Percentiles rank a stretch among this genome's conserved stretches.
Evolutionary conservation across 192 early-diverging fungal genomes (phyloP).

Genomic region (Backusella westeae): DNA sequence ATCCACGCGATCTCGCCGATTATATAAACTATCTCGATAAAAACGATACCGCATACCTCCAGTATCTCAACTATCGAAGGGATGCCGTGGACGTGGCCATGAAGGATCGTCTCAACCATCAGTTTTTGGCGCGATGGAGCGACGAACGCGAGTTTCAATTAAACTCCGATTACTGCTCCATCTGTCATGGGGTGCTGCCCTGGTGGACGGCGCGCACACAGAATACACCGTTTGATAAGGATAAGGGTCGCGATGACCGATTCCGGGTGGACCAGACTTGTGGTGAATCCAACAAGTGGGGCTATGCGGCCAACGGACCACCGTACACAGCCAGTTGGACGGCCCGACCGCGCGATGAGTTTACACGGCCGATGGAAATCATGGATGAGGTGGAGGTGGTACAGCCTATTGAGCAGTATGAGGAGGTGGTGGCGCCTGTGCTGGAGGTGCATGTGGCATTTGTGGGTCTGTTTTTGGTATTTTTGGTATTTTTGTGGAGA

Average conservation of each 20-base stretch:
- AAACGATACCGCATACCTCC: constrained; percentile 11
- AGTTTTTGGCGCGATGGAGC: constrained; percentile 11
- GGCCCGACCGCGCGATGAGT: not conserved
- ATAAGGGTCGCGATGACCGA: not conserved
- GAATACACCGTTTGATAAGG: not conserved
- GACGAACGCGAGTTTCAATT: not conserved
- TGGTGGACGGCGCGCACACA: not conserved
- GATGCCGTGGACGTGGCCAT: not conserved
- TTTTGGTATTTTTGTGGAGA: not conserved
- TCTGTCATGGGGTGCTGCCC: constrained; percentile 2
- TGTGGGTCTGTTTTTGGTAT: not conserved
- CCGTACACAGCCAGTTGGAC: not conserved
- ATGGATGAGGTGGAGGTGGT: not conserved
- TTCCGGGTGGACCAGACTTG: constrained; percentile 13
- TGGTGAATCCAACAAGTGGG: not conserved
- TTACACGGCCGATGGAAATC: not conserved
- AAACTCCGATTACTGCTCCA: constrained; percentile 6
- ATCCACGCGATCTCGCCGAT: constrained; percentile 16
- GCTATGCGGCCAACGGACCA: not conserved
- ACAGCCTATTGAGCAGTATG: not conserved
- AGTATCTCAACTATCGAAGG: not conserved
- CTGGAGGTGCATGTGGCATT: not conserved
- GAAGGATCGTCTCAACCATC: not conserved
- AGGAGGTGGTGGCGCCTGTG: not conserved
- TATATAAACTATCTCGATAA: constrained; percentile 18